Base-by-base conservation (phyloP, 306 rosid genomes). In the Acacia crassicarpa region DNA sequence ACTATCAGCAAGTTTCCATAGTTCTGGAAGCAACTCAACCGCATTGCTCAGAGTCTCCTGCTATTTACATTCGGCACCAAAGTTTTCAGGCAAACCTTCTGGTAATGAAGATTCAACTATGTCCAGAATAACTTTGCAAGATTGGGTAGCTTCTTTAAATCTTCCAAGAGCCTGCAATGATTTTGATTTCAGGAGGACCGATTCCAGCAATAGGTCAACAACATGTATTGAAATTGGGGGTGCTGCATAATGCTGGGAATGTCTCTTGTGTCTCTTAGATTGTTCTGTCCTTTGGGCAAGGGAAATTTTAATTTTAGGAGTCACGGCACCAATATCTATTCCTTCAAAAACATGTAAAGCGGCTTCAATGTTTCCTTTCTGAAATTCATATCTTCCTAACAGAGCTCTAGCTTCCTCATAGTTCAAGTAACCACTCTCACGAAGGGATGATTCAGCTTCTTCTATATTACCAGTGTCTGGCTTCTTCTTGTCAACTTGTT, bases 371-470 rank as follows among this genome's bases (percentile, higher is more conserved):
- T 93, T 93, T 83, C 98, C 99, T 84, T 96, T 88, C 78, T 91
- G 99, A 85, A 89, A 96, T 80, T 96, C 98, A 77, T 91, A 91
- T 90, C 97, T 90, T 79, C 98, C 99, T 84, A 96, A 89, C 84
- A 93, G 70, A 65, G 98, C 98, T 80, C 94, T 92, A 79, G 99
- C 99, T 91, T 96, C 99, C 99, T 96, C 97, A 46, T 91, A 92
- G 81, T 93, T 94, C 87, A 96, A 86, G 82, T 79, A 75, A 59
- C 97, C 98, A 80, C 88, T 92, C 89, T 92, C 97, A 7, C 93
- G 91, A 79, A 93, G 88, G 9, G 96, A 91, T 45, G 88, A 89
- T 80, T 93, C 98, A 12, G 94, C 97, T 89, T 95, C 96, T 76
- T 89, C 94, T 5, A 95, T 84, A 67, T 89, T 93, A 13, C 94